Conservation (phyloP, 148 eudicot genomes). For the Chenopodium suecicum region DNA sequence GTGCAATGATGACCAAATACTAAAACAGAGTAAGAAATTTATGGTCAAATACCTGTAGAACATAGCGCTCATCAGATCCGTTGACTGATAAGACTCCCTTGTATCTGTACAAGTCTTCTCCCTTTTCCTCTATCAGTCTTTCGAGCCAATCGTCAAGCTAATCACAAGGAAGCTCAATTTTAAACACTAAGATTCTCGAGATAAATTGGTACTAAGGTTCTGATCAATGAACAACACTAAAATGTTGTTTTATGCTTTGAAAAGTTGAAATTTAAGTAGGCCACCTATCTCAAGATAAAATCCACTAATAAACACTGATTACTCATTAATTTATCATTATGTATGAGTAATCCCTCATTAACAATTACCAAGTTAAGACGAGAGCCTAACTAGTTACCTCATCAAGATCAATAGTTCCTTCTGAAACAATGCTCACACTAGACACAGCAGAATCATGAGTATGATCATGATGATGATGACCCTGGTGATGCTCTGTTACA, state of each 20-base stretch:
- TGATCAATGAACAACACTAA: too few species aligned
- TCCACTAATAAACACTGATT: too few species aligned
- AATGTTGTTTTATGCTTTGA: too few species aligned
- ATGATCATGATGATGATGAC: slow-evolving; percentile 86
- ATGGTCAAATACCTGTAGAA: slow-evolving; percentile 59
- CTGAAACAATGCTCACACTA: slow-evolving; percentile 90
- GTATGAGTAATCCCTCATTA: too few species aligned
- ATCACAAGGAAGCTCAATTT: background rate
- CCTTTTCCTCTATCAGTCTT: slow-evolving; percentile 78
- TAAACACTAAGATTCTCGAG: too few species aligned
- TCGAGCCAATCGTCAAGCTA: slow-evolving; percentile 98
- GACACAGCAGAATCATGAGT: slow-evolving; percentile 83
- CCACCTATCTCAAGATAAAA: too few species aligned
- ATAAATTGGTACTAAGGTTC: too few species aligned
- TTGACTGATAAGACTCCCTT: slow-evolving; percentile 79
- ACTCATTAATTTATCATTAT: too few species aligned
- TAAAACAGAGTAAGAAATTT: background rate
- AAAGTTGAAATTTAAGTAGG: too few species aligned
- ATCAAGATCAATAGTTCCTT: slow-evolving; percentile 81
- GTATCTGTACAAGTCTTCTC: slow-evolving; percentile 87
- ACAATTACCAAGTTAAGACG: background rate
- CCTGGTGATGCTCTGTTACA: slow-evolving; percentile 56
- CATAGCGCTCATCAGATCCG: slow-evolving; percentile 68
- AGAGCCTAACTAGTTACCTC: slow-evolving; percentile 51
- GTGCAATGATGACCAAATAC: background rate